phyloP scores from a whole-genome alignment of 129 eudicot genomes.

The Saposhnikovia divaricata region DNA sequence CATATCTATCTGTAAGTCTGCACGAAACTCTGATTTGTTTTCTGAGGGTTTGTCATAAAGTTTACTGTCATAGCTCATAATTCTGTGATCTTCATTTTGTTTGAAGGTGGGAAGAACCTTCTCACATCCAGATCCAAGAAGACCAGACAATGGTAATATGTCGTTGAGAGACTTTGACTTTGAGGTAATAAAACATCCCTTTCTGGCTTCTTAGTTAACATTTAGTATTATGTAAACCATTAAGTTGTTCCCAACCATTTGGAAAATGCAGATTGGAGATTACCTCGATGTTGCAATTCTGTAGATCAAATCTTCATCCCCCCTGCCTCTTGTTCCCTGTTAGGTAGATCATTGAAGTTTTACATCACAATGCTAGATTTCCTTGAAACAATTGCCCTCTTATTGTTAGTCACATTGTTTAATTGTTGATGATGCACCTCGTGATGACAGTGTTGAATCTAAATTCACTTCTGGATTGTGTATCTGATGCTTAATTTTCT shows the following conservation, averaged over 20 bases:
- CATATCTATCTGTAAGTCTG: neutral
- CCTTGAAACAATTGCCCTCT: neutral
- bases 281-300: conserved; percentile 84
- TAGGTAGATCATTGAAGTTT: neutral
- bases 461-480: neutral
- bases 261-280: conserved; percentile 71
- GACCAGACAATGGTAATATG: conserved; percentile 65
- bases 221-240: no score
- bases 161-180: conserved; percentile 53
- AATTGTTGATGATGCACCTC: neutral
- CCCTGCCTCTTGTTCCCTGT: neutral
- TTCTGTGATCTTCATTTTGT: neutral
- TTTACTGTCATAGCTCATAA: neutral
- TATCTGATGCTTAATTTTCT: no score
- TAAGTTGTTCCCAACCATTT: neutral
- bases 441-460: neutral
- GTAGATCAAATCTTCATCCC: conserved; percentile 9
- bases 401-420: neutral
- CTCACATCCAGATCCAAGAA: conserved; percentile 51
- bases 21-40: neutral
- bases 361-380: neutral
- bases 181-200: conserved; percentile 35
- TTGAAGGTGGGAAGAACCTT: conserved; percentile 69
- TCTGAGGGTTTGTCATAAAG: neutral
- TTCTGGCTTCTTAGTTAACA: neutral